These are phyloP conservation scores for Naganishia randhawae DNA, from an alignment of 768 basidiomycete genomes.

Conservation along the genomic window DNA sequence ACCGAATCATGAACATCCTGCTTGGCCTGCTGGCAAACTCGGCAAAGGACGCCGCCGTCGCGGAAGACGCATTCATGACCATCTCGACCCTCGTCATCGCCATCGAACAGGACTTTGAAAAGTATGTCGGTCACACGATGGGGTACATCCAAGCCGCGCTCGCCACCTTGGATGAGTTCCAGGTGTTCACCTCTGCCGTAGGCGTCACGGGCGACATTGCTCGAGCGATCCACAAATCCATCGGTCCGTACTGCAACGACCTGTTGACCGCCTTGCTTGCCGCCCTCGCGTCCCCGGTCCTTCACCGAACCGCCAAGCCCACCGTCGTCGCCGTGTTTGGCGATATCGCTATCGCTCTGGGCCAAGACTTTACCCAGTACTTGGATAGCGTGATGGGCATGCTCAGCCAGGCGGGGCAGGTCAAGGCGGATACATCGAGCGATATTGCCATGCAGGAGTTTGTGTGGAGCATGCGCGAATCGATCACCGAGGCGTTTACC, in stretches of 20 bases:
- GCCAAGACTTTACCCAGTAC: constrained; percentile 78
- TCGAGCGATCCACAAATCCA: constrained; percentile 83
- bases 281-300: constrained; percentile 81
- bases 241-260: constrained; percentile 72
- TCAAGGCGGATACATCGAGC: constrained; percentile 66
- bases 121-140: constrained; percentile 79
- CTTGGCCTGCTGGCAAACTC: constrained; percentile 79
- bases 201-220: constrained; percentile 94
- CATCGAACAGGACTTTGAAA: constrained; percentile 59
- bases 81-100: constrained; percentile 77
- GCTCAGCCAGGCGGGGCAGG: constrained; percentile 79
- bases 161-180: constrained; percentile 87
- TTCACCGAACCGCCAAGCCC: constrained; percentile 93
- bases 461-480: constrained; percentile 80
- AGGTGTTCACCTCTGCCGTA: constrained; percentile 90
- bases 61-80: constrained; percentile 94
- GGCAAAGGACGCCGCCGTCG: constrained; percentile 86
- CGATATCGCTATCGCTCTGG: constrained; percentile 90
- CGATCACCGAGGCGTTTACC: constrained; percentile 93
- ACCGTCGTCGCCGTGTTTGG: constrained; percentile 94
- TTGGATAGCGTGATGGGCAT: constrained; percentile 86
- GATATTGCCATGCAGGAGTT: constrained; percentile 74
- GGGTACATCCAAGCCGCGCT: constrained; percentile 84
- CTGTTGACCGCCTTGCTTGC: constrained; percentile 92
- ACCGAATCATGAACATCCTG: constrained; percentile 90